phyloP scores from a whole-genome alignment of 2,329 filamentous ascomycete species.

The Fusarium bulbicola region DNA sequence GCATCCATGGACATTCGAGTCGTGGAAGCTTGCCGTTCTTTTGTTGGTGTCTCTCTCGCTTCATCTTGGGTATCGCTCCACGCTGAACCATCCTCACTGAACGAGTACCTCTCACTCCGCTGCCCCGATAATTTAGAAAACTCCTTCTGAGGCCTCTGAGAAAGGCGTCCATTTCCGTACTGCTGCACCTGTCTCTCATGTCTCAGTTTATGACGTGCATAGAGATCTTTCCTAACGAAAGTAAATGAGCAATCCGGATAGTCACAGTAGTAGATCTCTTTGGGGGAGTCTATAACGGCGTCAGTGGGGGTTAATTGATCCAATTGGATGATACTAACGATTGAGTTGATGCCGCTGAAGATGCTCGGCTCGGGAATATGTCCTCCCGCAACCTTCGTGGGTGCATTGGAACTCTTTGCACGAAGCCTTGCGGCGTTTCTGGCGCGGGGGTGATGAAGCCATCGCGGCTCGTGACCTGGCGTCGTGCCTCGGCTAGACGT shows the following conservation, averaged over 20 bases:
- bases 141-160: constrained; percentile 40
- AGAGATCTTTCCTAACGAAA: constrained; percentile 43
- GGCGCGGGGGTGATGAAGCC: constrained; percentile 42
- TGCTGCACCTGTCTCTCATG: constrained; percentile 42
- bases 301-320: constrained; percentile 10
- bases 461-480: constrained; percentile 31
- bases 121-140: constrained; percentile 35
- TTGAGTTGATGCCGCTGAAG: constrained; percentile 43
- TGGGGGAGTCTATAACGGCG: constrained; percentile 38
- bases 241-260: constrained; percentile 44
- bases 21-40: constrained; percentile 14
- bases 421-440: constrained; percentile 45
- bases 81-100: constrained; percentile 41
- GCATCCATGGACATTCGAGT: constrained; percentile 18
- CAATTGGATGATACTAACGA: constrained; percentile 21
- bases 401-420: constrained; percentile 45
- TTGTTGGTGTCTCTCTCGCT: constrained; percentile 30
- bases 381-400: constrained; percentile 43
- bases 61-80: constrained; percentile 45
- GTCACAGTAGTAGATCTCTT: constrained; percentile 44
- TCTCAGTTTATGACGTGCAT: constrained; percentile 41
- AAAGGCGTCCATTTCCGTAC: constrained; percentile 40
- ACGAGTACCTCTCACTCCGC: constrained; percentile 37
- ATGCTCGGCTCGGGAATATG: constrained; percentile 42
- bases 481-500: constrained; percentile 15